Conservation (phyloP, 371 early-diverging fungal species). For the Apophysomyces variabilis region DNA sequence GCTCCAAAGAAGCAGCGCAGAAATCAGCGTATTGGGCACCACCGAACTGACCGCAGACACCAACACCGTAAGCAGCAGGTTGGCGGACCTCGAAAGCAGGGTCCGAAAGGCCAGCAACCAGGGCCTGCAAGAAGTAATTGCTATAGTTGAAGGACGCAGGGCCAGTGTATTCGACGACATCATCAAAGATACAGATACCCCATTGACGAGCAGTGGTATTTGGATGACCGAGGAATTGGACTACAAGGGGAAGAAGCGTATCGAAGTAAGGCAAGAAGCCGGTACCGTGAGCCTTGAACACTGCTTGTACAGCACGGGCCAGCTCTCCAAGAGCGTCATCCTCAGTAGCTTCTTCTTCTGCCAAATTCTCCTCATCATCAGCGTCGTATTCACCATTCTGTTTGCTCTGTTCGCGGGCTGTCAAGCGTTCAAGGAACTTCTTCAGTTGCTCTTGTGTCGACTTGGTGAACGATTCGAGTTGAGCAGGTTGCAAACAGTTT, state of each 20-base stretch:
- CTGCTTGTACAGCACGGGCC: constrained; percentile 73
- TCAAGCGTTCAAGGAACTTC: constrained; percentile 71
- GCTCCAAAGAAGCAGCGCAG: constrained; percentile 65
- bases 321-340: constrained; percentile 81
- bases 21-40: constrained; percentile 76
- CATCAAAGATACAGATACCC: constrained; percentile 90
- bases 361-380: constrained; percentile 85
- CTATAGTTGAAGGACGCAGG: constrained; percentile 77
- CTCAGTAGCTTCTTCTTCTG: constrained; percentile 84
- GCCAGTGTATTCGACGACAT: constrained; percentile 88
- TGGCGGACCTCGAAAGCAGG: constrained; percentile 81
- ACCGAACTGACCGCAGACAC: constrained; percentile 85
- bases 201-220: constrained; percentile 83
- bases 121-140: constrained; percentile 69
- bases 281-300: constrained; percentile 75
- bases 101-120: constrained; percentile 70
- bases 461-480: constrained; percentile 68
- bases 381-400: constrained; percentile 83
- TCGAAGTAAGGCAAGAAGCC: constrained; percentile 82
- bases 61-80: constrained; percentile 92
- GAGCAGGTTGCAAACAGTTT: constrained; percentile 62
- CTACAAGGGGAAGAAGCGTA: constrained; percentile 69
- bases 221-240: constrained; percentile 63
- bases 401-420: constrained; percentile 73
- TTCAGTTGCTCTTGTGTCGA: constrained; percentile 72